A percentile compares a stretch with the other conserved stretches of the same genome.
Conservation (phyloP, 345 rosid species). For the Euphorbia lathyris region DNA sequence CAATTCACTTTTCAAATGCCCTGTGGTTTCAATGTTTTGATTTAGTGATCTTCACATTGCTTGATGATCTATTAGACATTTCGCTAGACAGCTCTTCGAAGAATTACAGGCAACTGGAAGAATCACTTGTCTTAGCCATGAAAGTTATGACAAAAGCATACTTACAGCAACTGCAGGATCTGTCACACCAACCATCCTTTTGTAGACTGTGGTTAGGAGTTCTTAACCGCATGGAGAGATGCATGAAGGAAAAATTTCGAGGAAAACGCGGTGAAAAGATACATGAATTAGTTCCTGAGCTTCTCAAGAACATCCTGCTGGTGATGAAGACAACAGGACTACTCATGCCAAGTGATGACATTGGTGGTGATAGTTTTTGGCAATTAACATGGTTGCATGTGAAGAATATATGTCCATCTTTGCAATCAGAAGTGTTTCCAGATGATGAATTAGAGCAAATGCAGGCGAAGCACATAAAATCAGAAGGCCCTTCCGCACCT, state of each 20-base stretch:
- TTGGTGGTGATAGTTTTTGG: constrained; percentile 73
- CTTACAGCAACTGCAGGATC: constrained; percentile 51
- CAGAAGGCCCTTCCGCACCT: constrained; percentile 21
- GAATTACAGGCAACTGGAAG: constrained; percentile 54
- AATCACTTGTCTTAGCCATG: constrained; percentile 54
- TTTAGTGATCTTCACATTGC: constrained; percentile 46
- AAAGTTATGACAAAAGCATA: constrained; percentile 60
- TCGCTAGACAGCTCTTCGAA: constrained; percentile 41
- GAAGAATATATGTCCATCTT: constrained; percentile 50
- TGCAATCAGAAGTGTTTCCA: constrained; percentile 60
- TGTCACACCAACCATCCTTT: constrained; percentile 56
- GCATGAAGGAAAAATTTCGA: constrained; percentile 52
- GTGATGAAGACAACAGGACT: constrained; percentile 65
- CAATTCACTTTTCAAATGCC: constrained; percentile 42
- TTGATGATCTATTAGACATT: constrained; percentile 49
- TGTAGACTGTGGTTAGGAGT: constrained; percentile 70
- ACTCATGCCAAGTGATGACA: constrained; percentile 49
- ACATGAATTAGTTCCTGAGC: constrained; percentile 58
- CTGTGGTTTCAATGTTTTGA: constrained; percentile 72
- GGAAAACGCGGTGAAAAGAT: constrained; percentile 57
- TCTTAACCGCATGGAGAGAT: constrained; percentile 53
- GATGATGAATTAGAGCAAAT: constrained; percentile 45
- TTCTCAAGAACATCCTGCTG: constrained; percentile 62
- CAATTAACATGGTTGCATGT: constrained; percentile 69
- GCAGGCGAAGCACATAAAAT: constrained; percentile 39